Percentiles rank a stretch among this genome's conserved stretches.
These are phyloP conservation scores for Capsicum rhomboideum DNA, from an alignment of 257 asterid genomes.

Conservation along the genomic window DNA sequence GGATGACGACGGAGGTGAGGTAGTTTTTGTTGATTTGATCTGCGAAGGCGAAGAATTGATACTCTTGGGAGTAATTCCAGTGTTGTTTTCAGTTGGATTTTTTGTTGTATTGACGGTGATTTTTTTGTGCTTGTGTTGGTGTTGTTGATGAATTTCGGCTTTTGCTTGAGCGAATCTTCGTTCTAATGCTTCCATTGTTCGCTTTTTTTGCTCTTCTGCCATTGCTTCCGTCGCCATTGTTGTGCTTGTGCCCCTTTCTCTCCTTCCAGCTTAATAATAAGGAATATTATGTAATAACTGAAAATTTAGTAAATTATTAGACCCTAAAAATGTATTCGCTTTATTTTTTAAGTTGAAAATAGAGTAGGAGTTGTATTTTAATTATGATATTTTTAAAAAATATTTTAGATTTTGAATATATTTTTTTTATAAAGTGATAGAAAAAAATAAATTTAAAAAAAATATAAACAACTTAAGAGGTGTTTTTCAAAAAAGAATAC, in stretches of 20 bases:
- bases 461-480: too few species aligned
- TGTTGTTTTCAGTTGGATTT: constrained; percentile 22
- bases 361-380: too few species aligned
- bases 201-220: constrained; percentile 55
- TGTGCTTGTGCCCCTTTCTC: neutral
- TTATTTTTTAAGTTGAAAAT: too few species aligned
- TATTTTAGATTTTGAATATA: too few species aligned
- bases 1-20: constrained; percentile 20
- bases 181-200: constrained; percentile 67
- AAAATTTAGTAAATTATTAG: too few species aligned
- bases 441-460: too few species aligned
- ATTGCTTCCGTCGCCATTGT: neutral
- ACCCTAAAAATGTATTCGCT: too few species aligned
- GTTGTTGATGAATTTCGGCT: constrained; percentile 43
- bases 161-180: constrained; percentile 71
- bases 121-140: constrained; percentile 41
- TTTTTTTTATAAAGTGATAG: too few species aligned
- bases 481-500: too few species aligned
- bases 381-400: too few species aligned
- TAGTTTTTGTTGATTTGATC: constrained; percentile 9
- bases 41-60: constrained; percentile 12
- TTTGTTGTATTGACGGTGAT: neutral
- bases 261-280: neutral
- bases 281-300: too few species aligned
- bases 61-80: neutral